A percentile compares a stretch with the other conserved stretches of the same genome.
phyloP scores from a whole-genome alignment of 371 early-diverging fungal species.

The Lichtheimia hyalospora region DNA sequence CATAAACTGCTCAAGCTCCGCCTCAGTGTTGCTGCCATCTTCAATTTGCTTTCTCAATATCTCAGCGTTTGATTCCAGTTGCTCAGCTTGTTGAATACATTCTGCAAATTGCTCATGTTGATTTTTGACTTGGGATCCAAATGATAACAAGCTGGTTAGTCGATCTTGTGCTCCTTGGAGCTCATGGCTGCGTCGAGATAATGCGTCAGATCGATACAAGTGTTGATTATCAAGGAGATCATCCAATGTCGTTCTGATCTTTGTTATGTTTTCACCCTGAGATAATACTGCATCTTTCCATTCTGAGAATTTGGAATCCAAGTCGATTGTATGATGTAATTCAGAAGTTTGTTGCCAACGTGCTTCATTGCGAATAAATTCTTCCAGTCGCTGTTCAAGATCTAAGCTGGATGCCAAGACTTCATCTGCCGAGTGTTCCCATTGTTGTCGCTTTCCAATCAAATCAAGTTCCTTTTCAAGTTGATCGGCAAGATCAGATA shows the following conservation, averaged over 20 bases:
- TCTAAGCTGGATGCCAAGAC: conserved; percentile 11
- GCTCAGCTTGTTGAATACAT: conserved; percentile 6
- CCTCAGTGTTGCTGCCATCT: conserved; percentile 4
- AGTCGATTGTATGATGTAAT: background rate
- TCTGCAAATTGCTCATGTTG: conserved; percentile 6
- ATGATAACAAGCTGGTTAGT: conserved; percentile 5
- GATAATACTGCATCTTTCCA: background rate
- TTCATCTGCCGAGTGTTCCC: conserved; percentile 18
- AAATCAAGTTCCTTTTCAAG: conserved; percentile 15
- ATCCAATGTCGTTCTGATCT: background rate
- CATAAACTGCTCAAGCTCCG: background rate
- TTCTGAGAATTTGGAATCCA: background rate
- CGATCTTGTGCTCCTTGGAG: background rate
- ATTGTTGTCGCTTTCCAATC: conserved; percentile 14
- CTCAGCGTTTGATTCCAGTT: conserved; percentile 8
- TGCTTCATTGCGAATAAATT: conserved; percentile 16
- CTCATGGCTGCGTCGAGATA: conserved; percentile 1
- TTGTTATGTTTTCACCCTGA: background rate
- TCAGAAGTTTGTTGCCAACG: conserved; percentile 19
- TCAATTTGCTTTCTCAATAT: conserved; percentile 1
- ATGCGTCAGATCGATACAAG: background rate
- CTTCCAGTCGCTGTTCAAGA: conserved; percentile 16
- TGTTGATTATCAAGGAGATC: background rate
- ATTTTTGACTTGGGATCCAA: conserved; percentile 12
- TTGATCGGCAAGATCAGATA: conserved; percentile 11